Percentiles rank a stretch among this genome's conserved stretches.
Conservation (phyloP, 1,139 yeast genomes). For the Pichia sp. region DNA sequence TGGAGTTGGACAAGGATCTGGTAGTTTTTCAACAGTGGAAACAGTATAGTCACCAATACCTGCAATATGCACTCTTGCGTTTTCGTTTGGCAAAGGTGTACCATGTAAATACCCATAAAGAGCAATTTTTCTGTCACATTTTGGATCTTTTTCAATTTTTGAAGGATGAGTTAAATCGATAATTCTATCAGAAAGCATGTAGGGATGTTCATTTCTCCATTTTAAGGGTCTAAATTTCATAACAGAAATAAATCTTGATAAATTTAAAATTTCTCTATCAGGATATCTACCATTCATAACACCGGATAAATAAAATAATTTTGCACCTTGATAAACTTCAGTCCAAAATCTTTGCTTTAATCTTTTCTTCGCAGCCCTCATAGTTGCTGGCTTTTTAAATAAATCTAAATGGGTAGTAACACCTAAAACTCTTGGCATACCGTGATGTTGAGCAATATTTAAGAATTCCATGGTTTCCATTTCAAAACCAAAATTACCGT, state of each 20-base stretch:
- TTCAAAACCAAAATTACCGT: slow-evolving; percentile 96
- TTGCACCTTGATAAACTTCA: slow-evolving; percentile 97
- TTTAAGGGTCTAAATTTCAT: slow-evolving; percentile 97
- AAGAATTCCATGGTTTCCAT: slow-evolving; percentile 99
- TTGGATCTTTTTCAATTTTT: slow-evolving; percentile 64
- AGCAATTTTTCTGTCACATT: slow-evolving; percentile 84
- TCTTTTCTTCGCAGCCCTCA: slow-evolving; percentile 86
- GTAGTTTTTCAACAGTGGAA: slow-evolving; percentile 74
- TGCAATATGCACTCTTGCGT: slow-evolving; percentile 85
- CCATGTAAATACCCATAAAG: slow-evolving; percentile 94
- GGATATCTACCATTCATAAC: slow-evolving; percentile 97
- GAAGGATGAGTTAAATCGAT: slow-evolving; percentile 97
- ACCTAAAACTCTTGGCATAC: slow-evolving; percentile 96
- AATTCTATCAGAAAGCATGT: slow-evolving; percentile 81
- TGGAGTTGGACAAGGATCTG: slow-evolving; percentile 99
- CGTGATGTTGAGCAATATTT: slow-evolving; percentile 94
- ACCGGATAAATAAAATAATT: slow-evolving; percentile 88
- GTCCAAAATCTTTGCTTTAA: slow-evolving; percentile 97
- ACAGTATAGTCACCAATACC: slow-evolving; percentile 90
- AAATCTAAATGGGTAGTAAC: slow-evolving; percentile 93
- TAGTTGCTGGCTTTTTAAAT: slow-evolving; percentile 82
- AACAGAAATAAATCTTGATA: slow-evolving; percentile 88
- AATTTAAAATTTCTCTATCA: slow-evolving; percentile 87
- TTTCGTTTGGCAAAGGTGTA: slow-evolving; percentile 67
- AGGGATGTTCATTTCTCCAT: slow-evolving; percentile 99